phyloP scores from a whole-genome alignment of 139 green algal genomes.

The Tetraselmis striata region DNA sequence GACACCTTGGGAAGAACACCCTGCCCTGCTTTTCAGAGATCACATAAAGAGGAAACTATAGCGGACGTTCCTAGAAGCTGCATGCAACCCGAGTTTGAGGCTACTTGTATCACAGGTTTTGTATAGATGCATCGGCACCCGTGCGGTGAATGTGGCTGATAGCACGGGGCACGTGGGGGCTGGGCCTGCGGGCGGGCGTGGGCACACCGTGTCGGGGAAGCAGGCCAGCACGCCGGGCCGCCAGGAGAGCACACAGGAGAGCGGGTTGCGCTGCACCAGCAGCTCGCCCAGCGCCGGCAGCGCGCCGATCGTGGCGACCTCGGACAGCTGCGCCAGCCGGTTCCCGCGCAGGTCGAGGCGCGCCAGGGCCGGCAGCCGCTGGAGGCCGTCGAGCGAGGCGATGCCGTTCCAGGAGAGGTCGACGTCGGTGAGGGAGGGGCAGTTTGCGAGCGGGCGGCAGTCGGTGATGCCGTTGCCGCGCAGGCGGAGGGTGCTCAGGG shows the following conservation, averaged over 20 bases:
- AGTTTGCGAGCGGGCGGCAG: not conserved
- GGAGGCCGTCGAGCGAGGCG: constrained; percentile 5
- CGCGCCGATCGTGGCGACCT: constrained; percentile 9
- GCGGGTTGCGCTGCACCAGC: constrained; percentile 13
- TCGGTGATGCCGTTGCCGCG: constrained; percentile 15
- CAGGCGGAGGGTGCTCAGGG: constrained; percentile 8
- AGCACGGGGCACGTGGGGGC: no score
- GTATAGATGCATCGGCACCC: no score
- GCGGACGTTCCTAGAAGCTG: no score
- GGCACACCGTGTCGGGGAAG: constrained; percentile 8
- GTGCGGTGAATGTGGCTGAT: no score
- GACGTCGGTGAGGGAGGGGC: not conserved
- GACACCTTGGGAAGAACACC: no score
- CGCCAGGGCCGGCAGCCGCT: not conserved
- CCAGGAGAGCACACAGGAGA: constrained; percentile 5
- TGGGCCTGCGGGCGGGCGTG: no score
- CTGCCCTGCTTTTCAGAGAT: no score
- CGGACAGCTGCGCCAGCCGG: constrained; percentile 8
- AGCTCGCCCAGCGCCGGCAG: not conserved
- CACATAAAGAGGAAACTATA: no score
- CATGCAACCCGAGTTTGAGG: no score
- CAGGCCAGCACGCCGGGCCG: constrained; percentile 13
- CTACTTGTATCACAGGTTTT: no score
- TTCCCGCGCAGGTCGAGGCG: constrained; percentile 20
- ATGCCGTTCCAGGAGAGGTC: constrained; percentile 18